These are phyloP conservation scores for Boehmeria nivea DNA, from an alignment of 306 rosid genomes.

Conservation along the genomic window DNA sequence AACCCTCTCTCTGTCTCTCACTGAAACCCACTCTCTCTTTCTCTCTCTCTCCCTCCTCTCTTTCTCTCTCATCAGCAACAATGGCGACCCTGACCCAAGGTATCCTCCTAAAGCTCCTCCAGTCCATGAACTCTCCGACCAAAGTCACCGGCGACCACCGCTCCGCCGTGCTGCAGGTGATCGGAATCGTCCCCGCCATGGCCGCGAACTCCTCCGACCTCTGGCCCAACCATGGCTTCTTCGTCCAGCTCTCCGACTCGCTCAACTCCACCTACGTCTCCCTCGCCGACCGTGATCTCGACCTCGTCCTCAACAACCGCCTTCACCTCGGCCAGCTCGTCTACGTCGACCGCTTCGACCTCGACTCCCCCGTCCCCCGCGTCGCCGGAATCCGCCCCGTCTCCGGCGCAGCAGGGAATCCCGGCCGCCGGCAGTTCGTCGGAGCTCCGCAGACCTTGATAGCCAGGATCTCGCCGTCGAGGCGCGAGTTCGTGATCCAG, in stretches of 20 bases:
- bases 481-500: slow-evolving; percentile 65
- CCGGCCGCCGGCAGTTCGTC: slow-evolving; percentile 69
- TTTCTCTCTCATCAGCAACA: slow-evolving; percentile 14
- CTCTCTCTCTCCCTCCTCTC: slow-evolving; percentile 13
- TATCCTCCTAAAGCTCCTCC: slow-evolving; percentile 68
- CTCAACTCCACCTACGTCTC: slow-evolving; percentile 89
- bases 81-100: slow-evolving; percentile 91
- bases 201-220: slow-evolving; percentile 82
- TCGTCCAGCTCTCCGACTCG: slow-evolving; percentile 89
- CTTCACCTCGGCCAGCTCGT: slow-evolving; percentile 81
- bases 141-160: slow-evolving; percentile 99
- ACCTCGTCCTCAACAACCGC: slow-evolving; percentile 83
- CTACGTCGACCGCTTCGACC: slow-evolving; percentile 73
- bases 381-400: slow-evolving; percentile 69
- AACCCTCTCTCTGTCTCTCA: neutral
- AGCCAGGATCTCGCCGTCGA: slow-evolving; percentile 47
- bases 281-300: slow-evolving; percentile 66
- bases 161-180: slow-evolving; percentile 84
- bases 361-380: slow-evolving; percentile 67
- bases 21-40: neutral
- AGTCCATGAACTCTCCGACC: slow-evolving; percentile 69
- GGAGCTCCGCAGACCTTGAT: slow-evolving; percentile 73
- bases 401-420: slow-evolving; percentile 22
- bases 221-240: slow-evolving; percentile 86
- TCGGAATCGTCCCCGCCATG: slow-evolving; percentile 86